Evolutionary conservation across 192 early-diverging fungal genomes (phyloP).

Genomic region (Mortierella hygrophila): DNA sequence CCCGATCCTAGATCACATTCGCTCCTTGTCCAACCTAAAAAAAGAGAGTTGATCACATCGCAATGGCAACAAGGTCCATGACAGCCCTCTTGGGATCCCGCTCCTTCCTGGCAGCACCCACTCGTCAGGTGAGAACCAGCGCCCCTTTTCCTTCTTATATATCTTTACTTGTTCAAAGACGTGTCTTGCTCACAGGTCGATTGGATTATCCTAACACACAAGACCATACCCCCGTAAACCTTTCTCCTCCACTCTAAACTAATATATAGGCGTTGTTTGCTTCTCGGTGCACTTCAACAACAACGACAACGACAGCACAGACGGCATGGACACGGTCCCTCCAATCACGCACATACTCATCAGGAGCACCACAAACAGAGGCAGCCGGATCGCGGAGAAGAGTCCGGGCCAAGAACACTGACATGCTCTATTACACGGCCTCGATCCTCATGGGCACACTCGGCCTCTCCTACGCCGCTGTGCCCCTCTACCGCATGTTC

Average conservation of each 20-base stretch:
- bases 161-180: no score
- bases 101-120: constrained; percentile 12
- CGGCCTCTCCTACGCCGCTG: constrained; percentile 92
- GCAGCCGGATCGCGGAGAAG: constrained; percentile 24
- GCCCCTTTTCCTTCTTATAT: background rate
- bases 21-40: no score
- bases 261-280: background rate
- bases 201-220: background rate
- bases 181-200: background rate
- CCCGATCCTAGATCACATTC: no score
- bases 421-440: constrained; percentile 77
- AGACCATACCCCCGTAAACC: background rate
- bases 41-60: no score
- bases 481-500: constrained; percentile 94
- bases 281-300: background rate
- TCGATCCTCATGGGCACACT: constrained; percentile 87
- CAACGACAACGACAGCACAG: background rate
- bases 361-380: constrained; percentile 24
- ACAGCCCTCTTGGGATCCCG: constrained; percentile 11
- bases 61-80: constrained; percentile 29
- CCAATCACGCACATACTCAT: background rate
- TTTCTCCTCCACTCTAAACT: background rate
- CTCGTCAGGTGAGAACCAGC: constrained; percentile 17
- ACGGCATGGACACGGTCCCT: background rate
- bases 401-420: constrained; percentile 43